Evolutionary conservation across 805 yeast species (phyloP).

Genomic region (Ogataea methanolica): DNA sequence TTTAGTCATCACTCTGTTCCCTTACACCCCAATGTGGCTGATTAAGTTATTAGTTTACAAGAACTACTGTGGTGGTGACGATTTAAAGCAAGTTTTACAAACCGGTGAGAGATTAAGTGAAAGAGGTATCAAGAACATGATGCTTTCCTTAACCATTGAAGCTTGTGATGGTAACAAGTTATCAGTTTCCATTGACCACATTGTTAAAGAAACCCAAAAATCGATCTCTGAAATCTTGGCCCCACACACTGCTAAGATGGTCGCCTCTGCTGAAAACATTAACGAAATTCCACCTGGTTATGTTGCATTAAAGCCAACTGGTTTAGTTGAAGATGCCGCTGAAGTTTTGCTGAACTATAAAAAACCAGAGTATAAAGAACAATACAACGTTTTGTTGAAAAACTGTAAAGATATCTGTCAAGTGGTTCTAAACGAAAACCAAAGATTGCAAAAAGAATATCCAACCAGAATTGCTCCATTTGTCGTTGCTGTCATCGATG

Average conservation of each 20-base stretch:
- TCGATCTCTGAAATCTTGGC: slow-evolving; percentile 65
- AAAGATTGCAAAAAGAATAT: slow-evolving; percentile 40
- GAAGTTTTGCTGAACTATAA: slow-evolving; percentile 61
- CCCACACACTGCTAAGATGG: slow-evolving; percentile 64
- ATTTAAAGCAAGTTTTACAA: slow-evolving; percentile 57
- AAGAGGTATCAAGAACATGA: slow-evolving; percentile 88
- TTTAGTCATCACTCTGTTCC: slow-evolving; percentile 60
- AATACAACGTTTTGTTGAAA: slow-evolving; percentile 55
- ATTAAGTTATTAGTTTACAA: slow-evolving; percentile 73
- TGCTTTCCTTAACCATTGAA: slow-evolving; percentile 91
- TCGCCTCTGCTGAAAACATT: slow-evolving; percentile 41
- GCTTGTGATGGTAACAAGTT: slow-evolving; percentile 78
- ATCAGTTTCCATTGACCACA: slow-evolving; percentile 42
- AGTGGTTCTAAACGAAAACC: slow-evolving; percentile 50
- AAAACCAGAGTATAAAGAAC: slow-evolving; percentile 41
- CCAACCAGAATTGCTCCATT: slow-evolving; percentile 70
- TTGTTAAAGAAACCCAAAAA: slow-evolving; percentile 57
- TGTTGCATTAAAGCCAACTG: slow-evolving; percentile 92
- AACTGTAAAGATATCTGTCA: slow-evolving; percentile 64
- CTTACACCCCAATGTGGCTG: slow-evolving; percentile 67
- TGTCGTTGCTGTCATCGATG: slow-evolving; percentile 79
- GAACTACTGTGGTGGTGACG: slow-evolving; percentile 89
- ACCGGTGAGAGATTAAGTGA: slow-evolving; percentile 65
- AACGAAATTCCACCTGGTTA: slow-evolving; percentile 84
- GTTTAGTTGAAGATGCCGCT: slow-evolving; percentile 74